Evolutionary conservation across 2,329 filamentous ascomycete species (phyloP).

Genomic region (Aureobasidium sp.): DNA sequence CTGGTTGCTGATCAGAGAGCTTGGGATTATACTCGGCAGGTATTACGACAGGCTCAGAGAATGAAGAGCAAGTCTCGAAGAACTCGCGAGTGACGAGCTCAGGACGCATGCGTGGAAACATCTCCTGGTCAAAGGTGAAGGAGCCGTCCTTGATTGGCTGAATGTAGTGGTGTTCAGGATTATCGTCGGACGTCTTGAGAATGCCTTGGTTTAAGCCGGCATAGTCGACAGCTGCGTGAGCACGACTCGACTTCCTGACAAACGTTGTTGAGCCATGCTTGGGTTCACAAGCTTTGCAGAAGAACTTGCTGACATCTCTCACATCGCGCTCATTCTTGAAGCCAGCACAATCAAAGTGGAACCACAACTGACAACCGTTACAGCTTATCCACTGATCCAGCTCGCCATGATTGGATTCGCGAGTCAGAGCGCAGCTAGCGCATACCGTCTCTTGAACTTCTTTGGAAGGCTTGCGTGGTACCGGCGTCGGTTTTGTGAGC

Average conservation of each 20-base stretch:
- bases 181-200: constrained; percentile 55
- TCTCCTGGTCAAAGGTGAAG: constrained; percentile 51
- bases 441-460: constrained; percentile 40
- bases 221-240: constrained; percentile 59
- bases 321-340: constrained; percentile 57
- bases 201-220: constrained; percentile 58
- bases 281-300: constrained; percentile 51
- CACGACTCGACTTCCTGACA: constrained; percentile 57
- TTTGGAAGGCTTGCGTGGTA: constrained; percentile 10
- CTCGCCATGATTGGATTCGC: constrained; percentile 43
- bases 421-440: constrained; percentile 47
- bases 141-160: constrained; percentile 57
- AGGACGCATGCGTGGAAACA: constrained; percentile 54
- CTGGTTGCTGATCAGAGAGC: constrained; percentile 12
- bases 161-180: constrained; percentile 59
- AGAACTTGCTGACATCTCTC: constrained; percentile 59
- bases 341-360: constrained; percentile 58
- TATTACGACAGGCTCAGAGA: constrained; percentile 59
- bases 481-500: not conserved
- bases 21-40: constrained; percentile 52
- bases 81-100: constrained; percentile 55
- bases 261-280: constrained; percentile 55
- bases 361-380: constrained; percentile 61
- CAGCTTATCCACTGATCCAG: constrained; percentile 58
- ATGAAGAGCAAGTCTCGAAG: constrained; percentile 53